Conservation (phyloP, 2,329 filamentous ascomycete genomes). For the Nigrograna mackinnonii region DNA sequence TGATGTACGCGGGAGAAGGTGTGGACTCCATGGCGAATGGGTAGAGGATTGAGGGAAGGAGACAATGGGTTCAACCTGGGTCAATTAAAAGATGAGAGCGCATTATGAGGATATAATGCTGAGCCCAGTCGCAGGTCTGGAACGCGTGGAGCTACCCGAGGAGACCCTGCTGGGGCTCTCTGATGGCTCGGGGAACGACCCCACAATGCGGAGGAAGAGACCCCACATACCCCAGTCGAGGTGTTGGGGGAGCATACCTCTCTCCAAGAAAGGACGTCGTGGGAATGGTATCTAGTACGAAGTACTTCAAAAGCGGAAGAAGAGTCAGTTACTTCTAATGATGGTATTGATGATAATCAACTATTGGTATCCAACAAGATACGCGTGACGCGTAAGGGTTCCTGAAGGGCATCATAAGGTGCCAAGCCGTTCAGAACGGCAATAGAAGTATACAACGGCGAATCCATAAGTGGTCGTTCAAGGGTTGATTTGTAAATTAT, state of each 20-base stretch:
- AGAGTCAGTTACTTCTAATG: background rate
- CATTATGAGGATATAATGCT: background rate
- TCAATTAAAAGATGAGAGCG: background rate
- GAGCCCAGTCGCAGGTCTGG: background rate
- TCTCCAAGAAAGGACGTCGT: background rate
- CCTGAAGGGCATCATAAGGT: background rate
- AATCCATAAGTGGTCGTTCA: background rate
- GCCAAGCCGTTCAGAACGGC: no score
- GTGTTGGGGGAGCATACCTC: background rate
- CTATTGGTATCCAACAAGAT: background rate
- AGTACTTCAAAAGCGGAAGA: background rate
- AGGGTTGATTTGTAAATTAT: background rate
- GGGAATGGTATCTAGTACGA: background rate
- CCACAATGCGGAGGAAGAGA: background rate
- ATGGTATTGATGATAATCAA: background rate
- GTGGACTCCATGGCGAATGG: slow-evolving; percentile 1
- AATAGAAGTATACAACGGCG: no score
- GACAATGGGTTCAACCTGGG: background rate
- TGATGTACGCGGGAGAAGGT: slow-evolving; percentile 33
- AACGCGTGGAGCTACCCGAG: background rate
- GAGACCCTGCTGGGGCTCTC: background rate
- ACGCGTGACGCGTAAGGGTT: background rate
- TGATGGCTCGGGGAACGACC: background rate
- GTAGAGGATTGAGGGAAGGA: background rate
- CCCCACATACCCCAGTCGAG: slow-evolving; percentile 1